Percentiles rank a stretch among this genome's conserved stretches.
These are phyloP conservation scores for Nakataea oryzae DNA, from an alignment of 2,329 filamentous ascomycete species.

Conservation along the genomic window DNA sequence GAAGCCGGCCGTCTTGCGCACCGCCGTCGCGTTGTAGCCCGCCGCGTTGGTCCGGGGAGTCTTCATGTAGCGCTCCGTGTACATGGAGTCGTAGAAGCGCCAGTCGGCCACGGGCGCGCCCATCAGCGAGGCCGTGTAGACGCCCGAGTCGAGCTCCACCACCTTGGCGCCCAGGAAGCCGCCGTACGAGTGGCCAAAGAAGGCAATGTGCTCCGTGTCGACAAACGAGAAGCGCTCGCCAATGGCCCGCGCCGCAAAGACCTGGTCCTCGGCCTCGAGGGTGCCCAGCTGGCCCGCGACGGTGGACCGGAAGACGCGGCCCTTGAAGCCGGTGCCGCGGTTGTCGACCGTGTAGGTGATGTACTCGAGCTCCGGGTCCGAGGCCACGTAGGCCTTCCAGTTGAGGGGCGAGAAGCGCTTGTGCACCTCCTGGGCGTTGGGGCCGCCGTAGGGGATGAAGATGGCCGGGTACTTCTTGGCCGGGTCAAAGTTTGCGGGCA, in stretches of 20 bases:
- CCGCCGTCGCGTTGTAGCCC: slow-evolving; percentile 67
- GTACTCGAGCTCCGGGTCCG: slow-evolving; percentile 61
- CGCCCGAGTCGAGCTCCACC: slow-evolving; percentile 78
- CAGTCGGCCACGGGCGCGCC: slow-evolving; percentile 97
- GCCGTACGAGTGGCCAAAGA: slow-evolving; percentile 98
- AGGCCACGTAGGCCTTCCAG: slow-evolving; percentile 84
- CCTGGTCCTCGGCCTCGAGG: slow-evolving; percentile 84
- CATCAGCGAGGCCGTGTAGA: slow-evolving; percentile 94
- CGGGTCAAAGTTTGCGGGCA: slow-evolving; percentile 77
- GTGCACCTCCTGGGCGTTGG: slow-evolving; percentile 83
- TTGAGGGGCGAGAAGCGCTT: slow-evolving; percentile 67
- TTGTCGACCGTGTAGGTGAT: slow-evolving; percentile 92
- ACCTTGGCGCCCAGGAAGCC: slow-evolving; percentile 94
- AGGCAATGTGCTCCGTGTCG: slow-evolving; percentile 73
- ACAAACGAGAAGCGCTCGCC: slow-evolving; percentile 66
- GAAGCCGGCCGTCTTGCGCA: slow-evolving; percentile 59
- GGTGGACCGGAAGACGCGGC: slow-evolving; percentile 70
- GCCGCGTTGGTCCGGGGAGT: slow-evolving; percentile 71
- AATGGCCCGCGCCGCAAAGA: slow-evolving; percentile 80
- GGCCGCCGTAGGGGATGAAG: slow-evolving; percentile 90
- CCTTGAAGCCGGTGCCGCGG: slow-evolving; percentile 83
- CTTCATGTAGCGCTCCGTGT: slow-evolving; percentile 96
- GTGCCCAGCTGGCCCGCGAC: slow-evolving; percentile 76
- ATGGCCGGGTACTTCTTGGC: slow-evolving; percentile 85
- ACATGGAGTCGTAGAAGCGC: slow-evolving; percentile 89